A percentile compares a stretch with the other conserved stretches of the same genome.
phyloP scores from a whole-genome alignment of 495 filamentous ascomycete genomes.

The Penicillium parvum region DNA sequence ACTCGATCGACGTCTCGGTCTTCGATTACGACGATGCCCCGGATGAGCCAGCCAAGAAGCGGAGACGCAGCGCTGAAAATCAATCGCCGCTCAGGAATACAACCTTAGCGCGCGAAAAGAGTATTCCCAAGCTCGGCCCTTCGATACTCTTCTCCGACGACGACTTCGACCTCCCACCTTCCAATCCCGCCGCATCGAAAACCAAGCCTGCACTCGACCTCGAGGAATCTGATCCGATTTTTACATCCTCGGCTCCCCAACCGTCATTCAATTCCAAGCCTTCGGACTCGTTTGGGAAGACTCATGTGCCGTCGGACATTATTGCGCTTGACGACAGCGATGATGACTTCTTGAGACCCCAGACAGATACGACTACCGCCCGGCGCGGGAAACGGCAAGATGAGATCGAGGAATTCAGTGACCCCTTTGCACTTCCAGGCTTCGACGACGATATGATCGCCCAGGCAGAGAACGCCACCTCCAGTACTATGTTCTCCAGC shows the following conservation, averaged over 20 bases:
- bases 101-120: neutral
- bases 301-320: constrained; percentile 7
- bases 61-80: constrained; percentile 32
- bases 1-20: constrained; percentile 44
- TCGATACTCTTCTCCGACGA: constrained; percentile 39
- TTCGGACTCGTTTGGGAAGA: neutral
- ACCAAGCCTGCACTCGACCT: constrained; percentile 11
- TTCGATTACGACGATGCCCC: constrained; percentile 32
- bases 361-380: neutral
- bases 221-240: constrained; percentile 51
- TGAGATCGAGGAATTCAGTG: constrained; percentile 39
- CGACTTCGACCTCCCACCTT: constrained; percentile 22
- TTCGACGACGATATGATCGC: constrained; percentile 22
- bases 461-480: constrained; percentile 2
- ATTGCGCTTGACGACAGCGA: constrained; percentile 41
- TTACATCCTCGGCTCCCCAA: constrained; percentile 46
- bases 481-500: constrained; percentile 26
- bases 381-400: constrained; percentile 13
- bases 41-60: constrained; percentile 38
- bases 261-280: constrained; percentile 8
- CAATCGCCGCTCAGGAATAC: constrained; percentile 1
- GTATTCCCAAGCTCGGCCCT: constrained; percentile 7
- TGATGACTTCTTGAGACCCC: constrained; percentile 16
- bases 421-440: constrained; percentile 28
- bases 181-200: constrained; percentile 10